These are phyloP conservation scores for Austroboletus rostrupii DNA, from an alignment of 1,284 basidiomycete species.

Conservation along the genomic window DNA sequence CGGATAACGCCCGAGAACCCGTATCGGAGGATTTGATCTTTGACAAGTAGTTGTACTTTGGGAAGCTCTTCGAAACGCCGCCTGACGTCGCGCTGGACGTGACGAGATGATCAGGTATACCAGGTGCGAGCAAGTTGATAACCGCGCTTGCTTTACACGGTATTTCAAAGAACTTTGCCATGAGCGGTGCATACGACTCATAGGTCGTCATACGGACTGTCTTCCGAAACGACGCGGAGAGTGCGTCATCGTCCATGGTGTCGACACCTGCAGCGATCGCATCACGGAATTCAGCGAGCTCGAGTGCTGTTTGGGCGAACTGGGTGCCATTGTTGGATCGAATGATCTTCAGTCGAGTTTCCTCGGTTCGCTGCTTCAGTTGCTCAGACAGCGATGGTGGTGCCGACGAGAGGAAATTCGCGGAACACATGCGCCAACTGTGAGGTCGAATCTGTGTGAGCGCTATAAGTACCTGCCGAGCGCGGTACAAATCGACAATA, in stretches of 20 bases:
- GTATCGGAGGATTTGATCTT: not conserved
- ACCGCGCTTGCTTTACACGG: not conserved
- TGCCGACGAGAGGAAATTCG: not conserved
- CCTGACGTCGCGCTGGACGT: not conserved
- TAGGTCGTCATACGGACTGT: not conserved
- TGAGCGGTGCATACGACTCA: not conserved
- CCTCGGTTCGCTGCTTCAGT: not conserved
- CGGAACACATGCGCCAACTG: not conserved
- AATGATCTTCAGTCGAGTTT: not conserved
- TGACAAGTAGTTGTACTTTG: not conserved
- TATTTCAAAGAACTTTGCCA: not conserved
- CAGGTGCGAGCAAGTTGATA: not conserved
- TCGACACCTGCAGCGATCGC: not conserved
- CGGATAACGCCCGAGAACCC: not conserved
- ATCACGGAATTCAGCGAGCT: not conserved
- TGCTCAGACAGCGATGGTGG: not conserved
- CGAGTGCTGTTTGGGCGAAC: not conserved
- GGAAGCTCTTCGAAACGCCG: not conserved
- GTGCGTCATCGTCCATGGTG: not conserved
- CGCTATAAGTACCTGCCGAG: not conserved
- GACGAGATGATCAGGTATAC: not conserved
- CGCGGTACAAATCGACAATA: no score
- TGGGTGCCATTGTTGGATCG: not conserved
- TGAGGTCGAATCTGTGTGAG: not conserved
- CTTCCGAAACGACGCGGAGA: not conserved